These are phyloP conservation scores for Cryptococcus sp. DNA, from an alignment of 1,284 basidiomycete species.

Conservation along the genomic window DNA sequence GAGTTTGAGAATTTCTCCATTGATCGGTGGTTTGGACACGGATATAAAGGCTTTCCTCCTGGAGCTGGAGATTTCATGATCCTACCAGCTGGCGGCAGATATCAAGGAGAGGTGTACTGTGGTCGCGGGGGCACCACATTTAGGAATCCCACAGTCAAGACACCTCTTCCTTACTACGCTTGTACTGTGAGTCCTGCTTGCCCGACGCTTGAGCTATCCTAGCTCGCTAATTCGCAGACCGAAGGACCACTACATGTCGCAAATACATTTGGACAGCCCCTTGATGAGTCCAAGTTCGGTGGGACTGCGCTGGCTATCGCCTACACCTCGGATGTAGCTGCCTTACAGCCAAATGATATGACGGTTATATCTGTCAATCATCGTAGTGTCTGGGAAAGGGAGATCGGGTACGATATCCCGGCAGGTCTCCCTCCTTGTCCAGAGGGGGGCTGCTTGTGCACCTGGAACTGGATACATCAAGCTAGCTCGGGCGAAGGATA, in stretches of 20 bases:
- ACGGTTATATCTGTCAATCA: constrained; percentile 68
- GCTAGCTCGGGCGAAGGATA: constrained; percentile 19
- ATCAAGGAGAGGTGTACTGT: constrained; percentile 9
- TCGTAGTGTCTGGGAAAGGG: constrained; percentile 62
- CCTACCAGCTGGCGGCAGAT: constrained; percentile 36
- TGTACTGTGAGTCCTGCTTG: constrained; percentile 45
- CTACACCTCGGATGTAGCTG: constrained; percentile 57
- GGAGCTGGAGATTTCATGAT: constrained; percentile 56
- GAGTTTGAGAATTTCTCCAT: constrained; percentile 7
- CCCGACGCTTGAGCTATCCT: no score
- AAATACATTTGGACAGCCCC: constrained; percentile 43
- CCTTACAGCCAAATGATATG: constrained; percentile 62
- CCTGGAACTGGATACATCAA: constrained; percentile 68
- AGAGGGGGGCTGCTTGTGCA: constrained; percentile 58
- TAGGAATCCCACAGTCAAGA: constrained; percentile 6
- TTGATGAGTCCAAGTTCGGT: constrained; percentile 57
- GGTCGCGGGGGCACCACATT: constrained; percentile 12
- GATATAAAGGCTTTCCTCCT: constrained; percentile 57
- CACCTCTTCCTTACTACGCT: constrained; percentile 7
- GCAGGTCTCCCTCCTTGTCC: constrained; percentile 64
- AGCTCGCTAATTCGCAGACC: background rate
- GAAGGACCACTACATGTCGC: constrained; percentile 18
- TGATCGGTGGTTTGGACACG: constrained; percentile 46
- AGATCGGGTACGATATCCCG: constrained; percentile 61
- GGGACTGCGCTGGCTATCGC: constrained; percentile 68